Evolutionary conservation across 164 flowering plant species (phyloP), one percentile per base, ranked within the genome.

Genomic region (Umbellularia californica): DNA sequence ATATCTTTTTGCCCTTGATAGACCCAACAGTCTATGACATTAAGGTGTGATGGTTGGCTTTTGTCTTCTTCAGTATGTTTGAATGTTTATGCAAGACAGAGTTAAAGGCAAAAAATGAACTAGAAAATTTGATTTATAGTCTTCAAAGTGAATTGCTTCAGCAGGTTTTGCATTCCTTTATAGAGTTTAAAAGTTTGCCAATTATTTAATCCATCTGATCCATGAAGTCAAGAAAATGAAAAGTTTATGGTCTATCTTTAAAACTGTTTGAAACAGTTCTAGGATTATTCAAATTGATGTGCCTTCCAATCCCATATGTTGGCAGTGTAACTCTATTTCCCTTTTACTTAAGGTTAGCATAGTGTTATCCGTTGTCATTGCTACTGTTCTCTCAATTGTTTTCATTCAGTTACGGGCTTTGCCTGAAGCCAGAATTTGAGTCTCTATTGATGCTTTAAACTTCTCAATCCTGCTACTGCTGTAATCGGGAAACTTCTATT

Each of bases 51-150:
- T 22, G 13, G 11, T n/a, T 33, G 20, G 41, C 11, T 66, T 28
- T 69, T 41, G 10, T 30, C 63, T 58, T 41, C 52, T 77, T 69
- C 73, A 20, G 17, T 51, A 63, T 58, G 71, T 13, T 9, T 35
- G 69, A 66, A 67, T 47, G 17, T 52, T 74, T 51, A 50, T 70
- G 20, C 24, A 50, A 65, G 28, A 66, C 64, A 28, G 6, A 20
- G 50, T 41, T 63, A 15, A 47, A 75, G 28, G 50, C 15, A 30
- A 75, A 41, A 55, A 75, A 22, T 75, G 58, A 72, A 74, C 50
- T 50, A 6, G 19, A 17, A 67, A 67, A 25, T 17, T 15, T 6
- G 9, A 66, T 65, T 65, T 41, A 41, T 9, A 41, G 47, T 41
- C 11, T 41, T 41, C 28, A 17, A 35, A 27, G 47, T 41, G 47